Evolutionary conservation across 2,329 filamentous ascomycete species (phyloP), one percentile per base, ranked within the genome.

Genomic region (Catunica adiposa): DNA sequence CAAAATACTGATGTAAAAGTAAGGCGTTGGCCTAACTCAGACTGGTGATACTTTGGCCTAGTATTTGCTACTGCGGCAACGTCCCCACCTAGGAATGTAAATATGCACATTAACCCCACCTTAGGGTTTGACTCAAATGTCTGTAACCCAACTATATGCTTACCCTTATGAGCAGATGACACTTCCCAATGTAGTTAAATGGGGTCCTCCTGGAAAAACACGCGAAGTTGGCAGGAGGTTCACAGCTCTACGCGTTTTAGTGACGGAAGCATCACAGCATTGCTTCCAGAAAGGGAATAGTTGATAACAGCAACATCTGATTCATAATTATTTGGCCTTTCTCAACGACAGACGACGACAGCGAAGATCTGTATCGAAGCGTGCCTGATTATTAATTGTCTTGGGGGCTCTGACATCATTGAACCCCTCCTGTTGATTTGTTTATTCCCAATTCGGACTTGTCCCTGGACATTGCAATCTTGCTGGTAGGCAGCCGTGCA

Each of bases 161-260:
- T 25, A 25, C 44, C 23, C 22, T 48, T 11, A 25, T 48, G 44
- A n/a, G 9, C 17, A 17, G 2, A 5, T 25, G 22, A 25, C 2
- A 48, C 11, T 48, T 53, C 51, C 34, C 17, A 53, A 53, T 17
- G 23, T 23, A 31, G 51, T 53, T 53, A 53, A 53, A 53, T 53
- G 31, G 20, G 9, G 8, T n/a, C 4, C 22, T 37, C n/a, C 44
- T 48, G 15, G 44, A 25, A 25, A 48, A 48, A 48, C 17, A 48
- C 44, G 22, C 44, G 22, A 5, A 8, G 22, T 48, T 9, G n/a
- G 40, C 40, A 17, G 15, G 3, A 44, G 20, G 4, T 48, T 48
- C 9, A 15, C 9, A 25, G 44, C 22, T 48, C 22, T 2, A 48
- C 44, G 44, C 44, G 44, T 48, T 23, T 48, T n/a, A 20, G 14